Evolutionary conservation across 257 asterid genomes (phyloP).

Genomic region (Jacaranda mimosifolia): DNA sequence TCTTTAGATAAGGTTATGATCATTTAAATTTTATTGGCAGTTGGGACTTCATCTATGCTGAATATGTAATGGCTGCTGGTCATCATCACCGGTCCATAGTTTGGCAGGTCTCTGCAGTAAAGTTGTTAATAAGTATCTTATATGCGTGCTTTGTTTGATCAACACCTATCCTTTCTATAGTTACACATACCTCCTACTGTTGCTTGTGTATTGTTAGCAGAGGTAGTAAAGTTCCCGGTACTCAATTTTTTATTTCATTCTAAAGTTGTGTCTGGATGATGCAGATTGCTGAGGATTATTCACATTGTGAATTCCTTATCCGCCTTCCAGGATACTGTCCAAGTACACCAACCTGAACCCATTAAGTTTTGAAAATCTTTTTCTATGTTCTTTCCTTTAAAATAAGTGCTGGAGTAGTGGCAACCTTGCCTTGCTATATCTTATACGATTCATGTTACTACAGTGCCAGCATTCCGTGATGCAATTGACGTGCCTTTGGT

Average conservation of each 20-base stretch:
- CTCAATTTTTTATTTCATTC: constrained; percentile 20
- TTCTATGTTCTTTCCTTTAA: constrained; percentile 1
- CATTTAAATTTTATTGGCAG: constrained; percentile 51
- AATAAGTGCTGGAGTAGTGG: not conserved
- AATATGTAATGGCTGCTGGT: constrained; percentile 98
- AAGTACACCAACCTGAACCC: constrained; percentile 56
- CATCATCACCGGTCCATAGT: constrained; percentile 89
- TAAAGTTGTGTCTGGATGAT: constrained; percentile 31
- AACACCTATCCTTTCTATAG: not conserved
- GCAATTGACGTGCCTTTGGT: constrained; percentile 95
- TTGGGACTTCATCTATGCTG: constrained; percentile 99
- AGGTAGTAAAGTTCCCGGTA: constrained; percentile 15
- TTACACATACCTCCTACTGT: not conserved
- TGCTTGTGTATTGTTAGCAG: not conserved
- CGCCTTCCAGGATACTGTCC: constrained; percentile 99
- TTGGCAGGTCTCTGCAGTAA: constrained; percentile 82
- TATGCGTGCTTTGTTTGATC: constrained; percentile 4
- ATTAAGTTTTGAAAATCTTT: constrained; percentile 1
- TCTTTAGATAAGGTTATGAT: not conserved
- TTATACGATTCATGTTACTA: constrained; percentile 31
- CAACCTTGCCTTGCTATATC: constrained; percentile 4
- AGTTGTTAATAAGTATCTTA: constrained; percentile 11
- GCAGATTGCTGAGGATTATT: constrained; percentile 99
- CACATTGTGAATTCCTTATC: constrained; percentile 95
- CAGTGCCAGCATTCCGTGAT: constrained; percentile 99